Evolutionary conservation across 768 basidiomycete species (phyloP), one percentile per base, ranked within the genome.

Genomic region (Amanita pseudoporphyria): DNA sequence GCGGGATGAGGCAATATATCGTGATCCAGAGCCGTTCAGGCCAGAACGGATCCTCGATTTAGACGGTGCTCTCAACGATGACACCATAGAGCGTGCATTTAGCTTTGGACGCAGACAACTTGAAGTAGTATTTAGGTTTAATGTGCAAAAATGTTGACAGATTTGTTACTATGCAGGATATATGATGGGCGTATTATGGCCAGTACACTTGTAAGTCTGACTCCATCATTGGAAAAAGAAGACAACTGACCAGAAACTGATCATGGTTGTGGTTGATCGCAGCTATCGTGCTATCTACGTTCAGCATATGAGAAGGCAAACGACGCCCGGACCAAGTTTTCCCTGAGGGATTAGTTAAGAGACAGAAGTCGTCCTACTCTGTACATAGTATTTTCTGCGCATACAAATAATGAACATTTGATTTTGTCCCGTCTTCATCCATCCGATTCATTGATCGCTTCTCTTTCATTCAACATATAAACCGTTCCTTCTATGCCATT

Each of bases 401-500:
- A n/a, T n/a, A n/a, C n/a, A n/a, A n/a, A n/a, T n/a, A n/a, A n/a
- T n/a, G n/a, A n/a, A n/a, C n/a, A n/a, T n/a, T n/a, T n/a, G n/a
- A n/a, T n/a, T n/a, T n/a, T n/a, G n/a, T n/a, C n/a, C n/a, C n/a
- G n/a, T n/a, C n/a, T n/a, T n/a, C n/a, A n/a, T n/a, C n/a, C n/a
- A n/a, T 36, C 12, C 35, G 3, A 36, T 36, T 14, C 35, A 36
- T 5, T 36, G 3, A 3, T 14, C 12, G 40, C 22, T 22, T 41
- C 9, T 6, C 24, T 31, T 46, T 43, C 31, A 67, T 35, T 58
- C 60, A 7, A 70, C 58, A 53, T 67, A 79, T 32, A 74, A 61
- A 0, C 62, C 59, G 38, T 80, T 63, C 51, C 71, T 70, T 66
- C 72, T 77, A 58, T 84, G 82, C 82, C 81, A 84, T 2, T 55